Evolutionary conservation across 108 stramenopile genomes (phyloP).

Genomic region (Cyclotella kingstonii): DNA sequence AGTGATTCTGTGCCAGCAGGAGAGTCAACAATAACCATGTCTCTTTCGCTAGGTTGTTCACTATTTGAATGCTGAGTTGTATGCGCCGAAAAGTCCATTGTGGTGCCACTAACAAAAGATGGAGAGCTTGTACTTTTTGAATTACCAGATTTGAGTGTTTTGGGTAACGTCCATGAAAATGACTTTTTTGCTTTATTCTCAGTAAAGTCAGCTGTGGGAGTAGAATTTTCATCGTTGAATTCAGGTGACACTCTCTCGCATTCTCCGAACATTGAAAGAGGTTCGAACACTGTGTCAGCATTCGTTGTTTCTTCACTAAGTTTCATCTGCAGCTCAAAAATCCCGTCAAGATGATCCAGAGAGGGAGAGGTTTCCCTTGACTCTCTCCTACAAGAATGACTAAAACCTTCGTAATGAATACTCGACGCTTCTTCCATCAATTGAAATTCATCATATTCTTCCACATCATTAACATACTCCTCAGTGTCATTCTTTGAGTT

Average conservation of each 20-base stretch:
- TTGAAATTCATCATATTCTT: background rate
- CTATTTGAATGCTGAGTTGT: background rate
- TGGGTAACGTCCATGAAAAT: conserved; percentile 16
- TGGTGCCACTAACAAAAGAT: too few species aligned
- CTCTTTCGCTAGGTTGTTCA: background rate
- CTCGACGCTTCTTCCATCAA: background rate
- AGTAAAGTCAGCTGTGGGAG: conserved; percentile 1
- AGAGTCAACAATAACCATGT: conserved; percentile 10
- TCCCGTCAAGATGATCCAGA: background rate
- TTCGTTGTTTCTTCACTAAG: conserved; percentile 34
- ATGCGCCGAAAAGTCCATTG: conserved; percentile 7
- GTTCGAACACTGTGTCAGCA: conserved; percentile 43
- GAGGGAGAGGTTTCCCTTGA: conserved; percentile 13
- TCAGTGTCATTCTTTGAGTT: conserved; percentile 10
- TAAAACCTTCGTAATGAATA: conserved; percentile 29
- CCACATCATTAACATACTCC: background rate
- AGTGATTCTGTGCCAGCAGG: conserved; percentile 46
- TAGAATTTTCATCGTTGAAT: conserved; percentile 6
- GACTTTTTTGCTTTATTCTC: conserved; percentile 4
- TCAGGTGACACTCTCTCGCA: conserved; percentile 16
- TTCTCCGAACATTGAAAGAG: conserved; percentile 40
- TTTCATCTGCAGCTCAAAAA: conserved; percentile 8
- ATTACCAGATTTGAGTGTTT: background rate
- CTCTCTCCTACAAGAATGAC: conserved; percentile 19
- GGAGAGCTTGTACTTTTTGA: conserved; percentile 3